Evolutionary conservation across 1,139 yeast species (phyloP).

Genomic region (Lodderomyces beijingensis): DNA sequence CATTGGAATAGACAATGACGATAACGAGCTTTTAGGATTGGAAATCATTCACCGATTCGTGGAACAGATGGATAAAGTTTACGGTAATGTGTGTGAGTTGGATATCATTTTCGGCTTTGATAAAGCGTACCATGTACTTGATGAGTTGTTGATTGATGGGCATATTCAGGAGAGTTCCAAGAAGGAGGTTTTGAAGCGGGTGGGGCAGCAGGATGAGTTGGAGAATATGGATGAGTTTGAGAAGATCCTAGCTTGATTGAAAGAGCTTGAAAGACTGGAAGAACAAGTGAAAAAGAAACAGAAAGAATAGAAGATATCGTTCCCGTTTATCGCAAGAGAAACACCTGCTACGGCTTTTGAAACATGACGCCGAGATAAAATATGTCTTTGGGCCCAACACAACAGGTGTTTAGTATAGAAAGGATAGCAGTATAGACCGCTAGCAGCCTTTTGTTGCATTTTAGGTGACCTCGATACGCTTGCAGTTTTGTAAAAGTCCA

Average conservation of each 20-base stretch:
- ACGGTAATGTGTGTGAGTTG: constrained; percentile 93
- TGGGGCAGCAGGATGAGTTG: constrained; percentile 71
- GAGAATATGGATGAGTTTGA: constrained; percentile 50
- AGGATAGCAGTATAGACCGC: no score
- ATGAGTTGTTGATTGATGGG: constrained; percentile 83
- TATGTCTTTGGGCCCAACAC: no score
- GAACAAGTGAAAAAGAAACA: no score
- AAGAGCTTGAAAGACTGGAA: neutral
- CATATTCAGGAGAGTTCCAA: constrained; percentile 80
- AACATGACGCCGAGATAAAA: no score
- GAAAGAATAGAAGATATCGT: no score
- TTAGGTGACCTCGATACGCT: no score
- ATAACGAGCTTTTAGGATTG: constrained; percentile 80
- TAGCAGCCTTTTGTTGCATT: no score
- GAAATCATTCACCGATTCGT: constrained; percentile 92
- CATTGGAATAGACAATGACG: constrained; percentile 78
- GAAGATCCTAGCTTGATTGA: constrained; percentile 25
- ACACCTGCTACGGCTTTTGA: no score
- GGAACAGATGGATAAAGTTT: constrained; percentile 93
- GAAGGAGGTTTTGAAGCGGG: constrained; percentile 70
- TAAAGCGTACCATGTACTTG: constrained; percentile 87
- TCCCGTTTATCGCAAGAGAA: no score
- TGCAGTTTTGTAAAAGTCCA: no score
- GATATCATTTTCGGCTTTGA: constrained; percentile 93
- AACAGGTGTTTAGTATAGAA: no score